phyloP scores from a whole-genome alignment of 2,329 filamentous ascomycete species.

The Teratosphaeria viscida region DNA sequence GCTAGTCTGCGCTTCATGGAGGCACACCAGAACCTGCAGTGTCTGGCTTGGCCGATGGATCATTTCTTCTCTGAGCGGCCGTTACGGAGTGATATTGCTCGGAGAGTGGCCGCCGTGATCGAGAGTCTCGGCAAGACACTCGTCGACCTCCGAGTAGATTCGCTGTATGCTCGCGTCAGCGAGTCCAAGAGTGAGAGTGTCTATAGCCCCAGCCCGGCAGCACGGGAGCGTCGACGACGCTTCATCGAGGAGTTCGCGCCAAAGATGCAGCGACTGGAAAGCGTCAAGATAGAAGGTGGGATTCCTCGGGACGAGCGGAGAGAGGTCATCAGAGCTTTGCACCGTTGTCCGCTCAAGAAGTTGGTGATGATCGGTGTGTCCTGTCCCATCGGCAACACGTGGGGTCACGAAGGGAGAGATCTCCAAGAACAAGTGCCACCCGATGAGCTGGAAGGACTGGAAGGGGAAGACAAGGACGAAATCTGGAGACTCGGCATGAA shows the following conservation, averaged over 20 bases:
- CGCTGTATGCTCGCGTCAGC: slow-evolving; percentile 13
- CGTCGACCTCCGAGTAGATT: slow-evolving; percentile 34
- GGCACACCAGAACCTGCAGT: slow-evolving; percentile 32
- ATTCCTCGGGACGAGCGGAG: slow-evolving; percentile 38
- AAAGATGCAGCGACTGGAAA: slow-evolving; percentile 31
- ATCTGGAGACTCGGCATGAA: slow-evolving; percentile 15
- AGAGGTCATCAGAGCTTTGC: slow-evolving; percentile 34
- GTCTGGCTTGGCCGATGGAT: slow-evolving; percentile 37
- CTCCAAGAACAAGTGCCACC: slow-evolving; percentile 14
- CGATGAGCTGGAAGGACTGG: slow-evolving; percentile 15
- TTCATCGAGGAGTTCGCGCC: slow-evolving; percentile 35
- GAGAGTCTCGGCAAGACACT: slow-evolving; percentile 30
- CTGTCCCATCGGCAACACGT: slow-evolving; percentile 35
- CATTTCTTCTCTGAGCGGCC: slow-evolving; percentile 30
- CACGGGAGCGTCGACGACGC: slow-evolving; percentile 13
- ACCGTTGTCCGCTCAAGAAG: slow-evolving; percentile 32
- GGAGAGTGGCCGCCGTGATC: slow-evolving; percentile 23
- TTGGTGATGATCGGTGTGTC: slow-evolving; percentile 36
- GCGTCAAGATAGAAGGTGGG: slow-evolving; percentile 38
- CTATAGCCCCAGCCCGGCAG: not conserved
- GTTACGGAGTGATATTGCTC: slow-evolving; percentile 16
- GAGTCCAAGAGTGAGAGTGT: slow-evolving; percentile 17
- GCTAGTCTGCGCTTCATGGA: slow-evolving; percentile 32
- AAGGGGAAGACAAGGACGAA: slow-evolving; percentile 23
- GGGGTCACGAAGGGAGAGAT: slow-evolving; percentile 29